Evolutionary conservation across 352 stramenopile species (phyloP).

Genomic region (Globisporangium alternatum): DNA sequence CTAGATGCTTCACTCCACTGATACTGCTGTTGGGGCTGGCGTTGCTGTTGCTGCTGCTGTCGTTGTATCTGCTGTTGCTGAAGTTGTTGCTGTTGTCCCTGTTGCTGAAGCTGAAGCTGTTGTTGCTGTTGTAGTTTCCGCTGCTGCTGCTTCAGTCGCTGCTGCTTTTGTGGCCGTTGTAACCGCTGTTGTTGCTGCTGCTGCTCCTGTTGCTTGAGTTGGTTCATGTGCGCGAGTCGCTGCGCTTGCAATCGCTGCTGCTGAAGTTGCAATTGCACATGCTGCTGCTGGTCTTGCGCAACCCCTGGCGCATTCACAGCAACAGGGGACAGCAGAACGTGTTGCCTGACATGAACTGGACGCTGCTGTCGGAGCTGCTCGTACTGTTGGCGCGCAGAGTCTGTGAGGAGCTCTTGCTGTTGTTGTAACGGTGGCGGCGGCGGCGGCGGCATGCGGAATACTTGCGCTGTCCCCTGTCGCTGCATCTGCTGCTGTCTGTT

Average conservation of each 20-base stretch:
- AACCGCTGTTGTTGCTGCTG: neutral
- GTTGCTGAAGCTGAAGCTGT: conserved; percentile 16
- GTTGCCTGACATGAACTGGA: neutral
- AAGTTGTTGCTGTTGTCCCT: conserved; percentile 4
- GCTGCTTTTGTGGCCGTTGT: neutral
- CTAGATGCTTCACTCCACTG: no score
- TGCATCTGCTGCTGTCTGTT: neutral
- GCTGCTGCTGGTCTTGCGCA: conserved; percentile 17
- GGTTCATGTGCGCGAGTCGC: neutral
- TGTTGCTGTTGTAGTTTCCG: conserved; percentile 17
- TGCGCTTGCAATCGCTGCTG: neutral
- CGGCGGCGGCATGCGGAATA: neutral
- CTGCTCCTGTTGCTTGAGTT: neutral
- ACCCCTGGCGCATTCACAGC: conserved; percentile 3
- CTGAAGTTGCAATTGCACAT: conserved; percentile 18
- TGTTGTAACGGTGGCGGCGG: neutral
- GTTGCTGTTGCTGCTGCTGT: conserved; percentile 15
- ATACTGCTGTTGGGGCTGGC: neutral
- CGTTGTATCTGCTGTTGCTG: conserved; percentile 9
- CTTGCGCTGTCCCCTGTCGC: neutral
- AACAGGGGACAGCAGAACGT: neutral
- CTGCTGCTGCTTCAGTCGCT: neutral
- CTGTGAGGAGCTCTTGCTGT: conserved; percentile 8
- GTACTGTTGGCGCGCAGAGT: conserved; percentile 8
- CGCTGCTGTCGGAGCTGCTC: conserved; percentile 11